Evolutionary conservation across 768 basidiomycete genomes (phyloP), one percentile per base, ranked within the genome.

Genomic region (Boletus pseudopeckii): DNA sequence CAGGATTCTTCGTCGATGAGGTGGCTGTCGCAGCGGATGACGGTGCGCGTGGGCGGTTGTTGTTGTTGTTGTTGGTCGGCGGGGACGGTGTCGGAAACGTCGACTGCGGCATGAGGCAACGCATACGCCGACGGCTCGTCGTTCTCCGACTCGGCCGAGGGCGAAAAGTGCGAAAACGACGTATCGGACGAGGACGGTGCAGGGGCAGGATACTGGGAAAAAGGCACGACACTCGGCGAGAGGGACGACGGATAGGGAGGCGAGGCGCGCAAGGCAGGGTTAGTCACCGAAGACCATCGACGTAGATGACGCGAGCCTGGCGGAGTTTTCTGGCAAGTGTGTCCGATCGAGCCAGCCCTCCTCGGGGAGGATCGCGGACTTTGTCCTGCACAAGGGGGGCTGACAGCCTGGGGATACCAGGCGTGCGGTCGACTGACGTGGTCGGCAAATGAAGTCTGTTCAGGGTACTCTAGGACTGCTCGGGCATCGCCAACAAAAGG

Each of bases 281-380:
- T 60, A 39, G 63, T 68, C 39, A 64, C 67, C 45, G 66, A 68
- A 41, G 66, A 68, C 66, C 66, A 68, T 48, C 66, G 67, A 48
- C 66, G 66, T 13, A 67, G 55, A 26, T 68, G 67, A 63, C 67
- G 66, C 56, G 64, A 61, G 52, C 54, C 32, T 34, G 45, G 60
- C 58, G 67, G 63, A 57, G 63, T 63, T 63, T 56, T 66, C 54
- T 64, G 63, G 2, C 67, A 54, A 57, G 58, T 68, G 53, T 66
- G 65, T 11, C 65, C 66, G 65, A 66, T 66, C 65, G 65, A 65
- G 26, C 63, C 65, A 54, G 65, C 66, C 66, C 65, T 65, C 56
- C 58, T 66, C 37, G 54, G 65, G 65, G 58, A 68, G 63, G 65
- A 68, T 63, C 65, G 65, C 65, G 65, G 65, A 66, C 65, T 66